A percentile compares a stretch with the other conserved stretches of the same genome.
These are phyloP conservation scores for Mycena filopes DNA, from an alignment of 768 basidiomycete genomes.

Conservation along the genomic window DNA sequence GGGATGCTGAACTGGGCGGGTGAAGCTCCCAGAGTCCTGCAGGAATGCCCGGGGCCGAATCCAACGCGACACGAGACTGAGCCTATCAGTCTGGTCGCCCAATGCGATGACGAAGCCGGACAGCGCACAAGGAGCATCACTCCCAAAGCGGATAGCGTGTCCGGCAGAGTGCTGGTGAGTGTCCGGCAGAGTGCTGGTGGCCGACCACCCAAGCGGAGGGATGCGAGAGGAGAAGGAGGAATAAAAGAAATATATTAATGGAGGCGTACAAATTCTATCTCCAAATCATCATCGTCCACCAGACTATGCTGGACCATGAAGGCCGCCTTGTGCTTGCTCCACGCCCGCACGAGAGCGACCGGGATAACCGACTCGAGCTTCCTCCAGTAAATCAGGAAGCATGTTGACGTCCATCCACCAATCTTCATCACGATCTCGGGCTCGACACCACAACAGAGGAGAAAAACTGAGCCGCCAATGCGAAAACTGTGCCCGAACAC, in stretches of 20 bases:
- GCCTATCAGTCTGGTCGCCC: no score
- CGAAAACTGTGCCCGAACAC: constrained; percentile 34
- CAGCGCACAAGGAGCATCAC: no score
- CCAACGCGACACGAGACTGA: no score
- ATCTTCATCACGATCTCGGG: constrained; percentile 37
- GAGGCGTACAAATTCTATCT: neutral
- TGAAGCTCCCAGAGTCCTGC: no score
- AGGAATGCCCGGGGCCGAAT: no score
- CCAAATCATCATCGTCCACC: neutral
- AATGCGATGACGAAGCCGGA: no score
- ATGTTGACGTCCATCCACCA: constrained; percentile 37
- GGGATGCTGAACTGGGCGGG: no score
- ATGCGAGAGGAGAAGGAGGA: constrained; percentile 2
- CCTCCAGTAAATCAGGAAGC: constrained; percentile 39
- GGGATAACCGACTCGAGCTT: constrained; percentile 16
- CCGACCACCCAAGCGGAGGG: constrained; percentile 10
- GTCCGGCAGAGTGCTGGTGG: neutral
- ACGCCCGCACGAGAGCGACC: constrained; percentile 1
- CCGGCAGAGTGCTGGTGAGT: no score
- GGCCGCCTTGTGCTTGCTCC: neutral
- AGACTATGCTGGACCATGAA: neutral
- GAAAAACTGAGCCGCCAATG: constrained; percentile 38
- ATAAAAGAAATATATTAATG: neutral
- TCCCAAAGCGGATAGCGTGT: no score
- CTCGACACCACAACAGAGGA: constrained; percentile 27